Base-by-base conservation (phyloP, 2,329 filamentous ascomycete genomes). In the Alternaria dauci region DNA sequence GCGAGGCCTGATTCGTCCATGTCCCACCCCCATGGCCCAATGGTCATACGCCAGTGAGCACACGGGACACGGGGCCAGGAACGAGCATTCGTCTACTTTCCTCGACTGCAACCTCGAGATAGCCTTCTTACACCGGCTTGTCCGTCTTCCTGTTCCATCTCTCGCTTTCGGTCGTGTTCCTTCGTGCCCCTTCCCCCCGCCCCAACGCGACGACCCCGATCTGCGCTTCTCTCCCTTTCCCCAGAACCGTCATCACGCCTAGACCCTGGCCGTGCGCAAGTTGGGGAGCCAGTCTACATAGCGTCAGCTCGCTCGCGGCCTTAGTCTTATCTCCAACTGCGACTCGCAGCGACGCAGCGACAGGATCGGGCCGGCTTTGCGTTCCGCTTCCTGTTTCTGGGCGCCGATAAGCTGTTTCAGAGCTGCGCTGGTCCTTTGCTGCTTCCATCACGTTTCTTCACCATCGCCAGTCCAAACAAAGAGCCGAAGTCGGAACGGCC, bases 401-500 rank as follows among this genome's bases (percentile, higher is more conserved):
- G 36, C 48, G 16, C 44, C 30, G 42, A 38, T 32, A 32, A 43
- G n/a, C 52, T 57, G 47, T 54, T 48, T 36, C 34, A 53, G 34
- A 47, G 57, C 36, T 44, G 52, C 42, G 14, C 59, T 57, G 52
- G 20, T 52, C 58, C 55, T 42, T 28, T 46, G 28, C 20, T 58
- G 60, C 55, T 56, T 47, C 38, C 9, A 48, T 58, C 55, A 30
- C 28, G 26, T 26, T 44, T 46, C 52, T 48, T 52, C 26, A 44
- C 48, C 47, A 28, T 52, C 23, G 26, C 48, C 50, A 44, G 44
- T 41, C 61, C 42, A 47, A 57, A 73, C 71, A 72, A 73, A 74
- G 70, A 71, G 71, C 62, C 69, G 68, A 70, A 58, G 65, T 69
- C 71, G 71, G 73, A 67, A 72, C 61, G 61, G 47, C 62, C 63